Percentiles rank a stretch among this genome's conserved stretches.
Conservation (phyloP, 306 rosid genomes). For the Fragaria nilgerrensis region DNA sequence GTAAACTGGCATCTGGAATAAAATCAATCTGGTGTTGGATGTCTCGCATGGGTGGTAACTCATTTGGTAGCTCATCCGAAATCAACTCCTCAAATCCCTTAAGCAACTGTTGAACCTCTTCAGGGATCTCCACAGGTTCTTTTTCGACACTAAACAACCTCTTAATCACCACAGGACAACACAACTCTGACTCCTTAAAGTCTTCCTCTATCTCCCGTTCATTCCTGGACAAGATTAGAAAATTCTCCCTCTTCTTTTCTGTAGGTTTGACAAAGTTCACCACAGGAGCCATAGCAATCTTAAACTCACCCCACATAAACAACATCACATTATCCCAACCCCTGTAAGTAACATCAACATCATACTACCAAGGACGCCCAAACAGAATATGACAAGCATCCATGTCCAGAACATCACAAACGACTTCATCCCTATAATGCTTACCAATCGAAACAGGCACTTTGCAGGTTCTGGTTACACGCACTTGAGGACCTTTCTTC, state of each 20-base stretch:
- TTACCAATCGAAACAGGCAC: neutral
- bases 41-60: neutral
- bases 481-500: neutral
- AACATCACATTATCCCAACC: neutral
- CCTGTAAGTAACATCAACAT: neutral
- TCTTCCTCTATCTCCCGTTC: neutral
- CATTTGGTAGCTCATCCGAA: neutral
- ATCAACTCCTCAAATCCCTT: neutral
- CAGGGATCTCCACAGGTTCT: neutral
- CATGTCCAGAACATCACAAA: neutral
- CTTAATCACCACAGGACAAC: neutral
- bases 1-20: neutral
- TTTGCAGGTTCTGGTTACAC: neutral
- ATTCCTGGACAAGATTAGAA: neutral
- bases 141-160: neutral
- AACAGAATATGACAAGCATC: neutral
- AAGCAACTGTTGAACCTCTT: neutral
- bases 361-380: neutral
- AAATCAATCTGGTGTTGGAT: neutral
- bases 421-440: neutral
- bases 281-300: neutral
- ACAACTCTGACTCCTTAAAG: neutral
- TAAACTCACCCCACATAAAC: neutral
- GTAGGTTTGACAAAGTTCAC: accelerated
- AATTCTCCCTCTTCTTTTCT: neutral